phyloP scores from a whole-genome alignment of 441 rosid species.

The Daphne laureola region DNA sequence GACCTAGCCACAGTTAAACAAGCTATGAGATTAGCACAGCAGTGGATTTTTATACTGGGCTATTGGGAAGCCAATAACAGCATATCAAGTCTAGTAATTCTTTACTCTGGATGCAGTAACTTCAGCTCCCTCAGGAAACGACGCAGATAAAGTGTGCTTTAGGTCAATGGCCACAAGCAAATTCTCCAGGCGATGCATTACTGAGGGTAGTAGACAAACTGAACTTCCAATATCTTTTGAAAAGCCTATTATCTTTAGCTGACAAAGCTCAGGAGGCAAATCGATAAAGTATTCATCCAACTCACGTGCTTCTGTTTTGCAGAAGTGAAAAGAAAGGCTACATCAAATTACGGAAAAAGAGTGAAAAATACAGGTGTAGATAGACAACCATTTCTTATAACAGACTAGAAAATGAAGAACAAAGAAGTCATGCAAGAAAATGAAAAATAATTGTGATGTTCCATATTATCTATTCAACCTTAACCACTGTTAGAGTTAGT shows the following conservation, averaged over 20 bases:
- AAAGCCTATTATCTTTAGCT: conserved; percentile 81
- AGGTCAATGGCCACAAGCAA: conserved; percentile 91
- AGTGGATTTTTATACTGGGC: conserved; percentile 9
- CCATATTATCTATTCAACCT: too few relatives aligned
- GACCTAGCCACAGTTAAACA: conserved; percentile 40
- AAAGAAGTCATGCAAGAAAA: conserved; percentile 1
- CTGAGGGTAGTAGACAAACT: conserved; percentile 79
- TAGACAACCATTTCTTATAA: too few relatives aligned
- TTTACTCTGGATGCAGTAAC: conserved; percentile 69
- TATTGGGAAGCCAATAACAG: conserved; percentile 17
- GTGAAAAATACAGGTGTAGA: neutral
- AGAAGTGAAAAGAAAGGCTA: conserved; percentile 11
- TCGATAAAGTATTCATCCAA: conserved; percentile 73
- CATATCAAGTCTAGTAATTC: conserved; percentile 9
- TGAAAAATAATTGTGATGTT: neutral
- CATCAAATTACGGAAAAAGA: conserved; percentile 8
- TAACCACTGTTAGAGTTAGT: too few relatives aligned
- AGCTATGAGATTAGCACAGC: conserved; percentile 10
- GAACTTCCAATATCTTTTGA: conserved; percentile 95
- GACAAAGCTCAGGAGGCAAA: conserved; percentile 86
- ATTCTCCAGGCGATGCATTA: conserved; percentile 91
- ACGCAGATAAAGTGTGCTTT: conserved; percentile 52
- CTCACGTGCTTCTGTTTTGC: conserved; percentile 51
- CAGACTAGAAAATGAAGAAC: too few relatives aligned
- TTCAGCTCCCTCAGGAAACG: conserved; percentile 71